phyloP scores from a whole-genome alignment of 768 basidiomycete species.

The Hericium alpestre region DNA sequence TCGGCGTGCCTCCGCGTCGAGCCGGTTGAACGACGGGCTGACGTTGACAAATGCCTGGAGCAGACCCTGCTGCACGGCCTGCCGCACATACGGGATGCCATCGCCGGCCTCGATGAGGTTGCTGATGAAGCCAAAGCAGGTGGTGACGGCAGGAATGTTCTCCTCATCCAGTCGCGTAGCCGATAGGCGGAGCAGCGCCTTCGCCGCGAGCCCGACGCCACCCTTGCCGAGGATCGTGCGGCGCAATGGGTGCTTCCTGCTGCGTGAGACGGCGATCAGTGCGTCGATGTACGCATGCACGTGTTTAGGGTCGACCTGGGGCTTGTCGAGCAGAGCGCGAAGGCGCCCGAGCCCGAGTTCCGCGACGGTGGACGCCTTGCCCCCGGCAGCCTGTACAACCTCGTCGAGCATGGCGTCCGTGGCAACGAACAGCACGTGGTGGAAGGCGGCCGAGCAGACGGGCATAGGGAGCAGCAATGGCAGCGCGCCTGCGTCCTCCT shows the following conservation, averaged over 20 bases:
- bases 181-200: constrained; percentile 21
- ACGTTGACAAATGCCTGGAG: constrained; percentile 21
- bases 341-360: constrained; percentile 22
- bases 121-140: constrained; percentile 22
- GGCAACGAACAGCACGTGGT: constrained; percentile 19
- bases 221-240: constrained; percentile 22
- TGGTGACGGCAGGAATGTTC: constrained; percentile 18
- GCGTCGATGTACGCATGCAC: constrained; percentile 22
- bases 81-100: constrained; percentile 27
- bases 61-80: constrained; percentile 24
- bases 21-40: constrained; percentile 17
- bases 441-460: constrained; percentile 21
- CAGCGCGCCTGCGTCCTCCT: constrained; percentile 19
- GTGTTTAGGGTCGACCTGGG: constrained; percentile 13
- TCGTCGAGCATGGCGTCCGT: constrained; percentile 17
- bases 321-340: constrained; percentile 14
- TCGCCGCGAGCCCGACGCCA: constrained; percentile 21
- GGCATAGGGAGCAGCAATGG: constrained; percentile 18
- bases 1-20: constrained; percentile 21
- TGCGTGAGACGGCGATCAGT: constrained; percentile 22
- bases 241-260: constrained; percentile 21
- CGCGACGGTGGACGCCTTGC: constrained; percentile 19
- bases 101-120: constrained; percentile 29
- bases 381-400: constrained; percentile 20
- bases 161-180: constrained; percentile 11